These are phyloP conservation scores for Phaeoacremonium minimum DNA, from an alignment of 2,329 filamentous ascomycete genomes.

Conservation along the genomic window DNA sequence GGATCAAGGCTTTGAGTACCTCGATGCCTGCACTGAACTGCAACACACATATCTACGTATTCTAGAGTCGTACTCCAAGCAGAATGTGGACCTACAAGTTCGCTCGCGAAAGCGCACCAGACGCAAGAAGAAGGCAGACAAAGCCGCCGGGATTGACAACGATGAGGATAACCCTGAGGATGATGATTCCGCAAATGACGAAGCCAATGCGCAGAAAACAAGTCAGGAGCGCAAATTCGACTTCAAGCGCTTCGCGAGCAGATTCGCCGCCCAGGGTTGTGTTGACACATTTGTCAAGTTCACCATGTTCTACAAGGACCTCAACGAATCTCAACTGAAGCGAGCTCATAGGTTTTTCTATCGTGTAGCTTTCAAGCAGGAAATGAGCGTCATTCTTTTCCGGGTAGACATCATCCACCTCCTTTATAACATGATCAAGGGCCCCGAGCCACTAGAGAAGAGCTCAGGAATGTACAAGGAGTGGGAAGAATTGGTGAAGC, in stretches of 20 bases:
- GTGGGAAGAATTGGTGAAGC: slow-evolving; percentile 85
- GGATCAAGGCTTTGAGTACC: slow-evolving; percentile 87
- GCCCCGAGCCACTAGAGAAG: slow-evolving; percentile 70
- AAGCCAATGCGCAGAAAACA: slow-evolving; percentile 63
- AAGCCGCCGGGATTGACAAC: slow-evolving; percentile 23
- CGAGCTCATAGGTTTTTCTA: slow-evolving; percentile 92
- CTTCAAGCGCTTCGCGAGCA: slow-evolving; percentile 75
- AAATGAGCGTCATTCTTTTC: slow-evolving; percentile 83
- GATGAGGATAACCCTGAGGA: slow-evolving; percentile 52
- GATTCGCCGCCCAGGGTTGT: slow-evolving; percentile 79
- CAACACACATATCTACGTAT: slow-evolving; percentile 89
- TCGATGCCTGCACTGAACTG: slow-evolving; percentile 88
- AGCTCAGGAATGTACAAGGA: slow-evolving; percentile 69
- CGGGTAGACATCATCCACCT: slow-evolving; percentile 86
- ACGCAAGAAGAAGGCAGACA: slow-evolving; percentile 66
- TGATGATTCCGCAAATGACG: slow-evolving; percentile 69
- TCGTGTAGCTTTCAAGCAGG: slow-evolving; percentile 89
- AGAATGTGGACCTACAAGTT: slow-evolving; percentile 90
- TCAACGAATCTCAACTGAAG: slow-evolving; percentile 78
- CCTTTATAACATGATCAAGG: slow-evolving; percentile 88
- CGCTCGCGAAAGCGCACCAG: slow-evolving; percentile 72
- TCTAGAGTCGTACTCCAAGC: slow-evolving; percentile 88
- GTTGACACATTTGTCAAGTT: slow-evolving; percentile 87
- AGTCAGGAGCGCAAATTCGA: slow-evolving; percentile 89
- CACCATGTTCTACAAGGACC: slow-evolving; percentile 73